Percentiles rank a stretch among this genome's conserved stretches.
These are phyloP conservation scores for Vitellaria paradoxa DNA, from an alignment of 179 eudicot genomes.

Conservation along the genomic window DNA sequence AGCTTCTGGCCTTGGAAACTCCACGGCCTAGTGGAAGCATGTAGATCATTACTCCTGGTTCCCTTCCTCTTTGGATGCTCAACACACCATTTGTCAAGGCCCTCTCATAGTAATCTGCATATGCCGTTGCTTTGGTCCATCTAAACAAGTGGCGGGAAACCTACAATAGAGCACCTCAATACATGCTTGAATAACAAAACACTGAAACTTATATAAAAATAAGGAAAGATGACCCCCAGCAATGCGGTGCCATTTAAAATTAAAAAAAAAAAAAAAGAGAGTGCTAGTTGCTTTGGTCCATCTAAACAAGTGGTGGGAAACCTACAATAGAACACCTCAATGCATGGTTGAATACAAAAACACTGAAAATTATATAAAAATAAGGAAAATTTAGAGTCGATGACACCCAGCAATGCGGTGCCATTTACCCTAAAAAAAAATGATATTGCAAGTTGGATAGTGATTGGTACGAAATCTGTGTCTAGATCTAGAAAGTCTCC, in stretches of 20 bases:
- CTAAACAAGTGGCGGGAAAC: slow-evolving; percentile 83
- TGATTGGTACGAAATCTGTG: background rate
- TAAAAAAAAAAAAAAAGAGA: too few species aligned
- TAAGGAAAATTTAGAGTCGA: too few species aligned
- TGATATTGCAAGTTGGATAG: background rate
- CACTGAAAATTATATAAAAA: too few species aligned
- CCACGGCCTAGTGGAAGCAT: slow-evolving; percentile 88
- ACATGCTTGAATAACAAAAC: too few species aligned
- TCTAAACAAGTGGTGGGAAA: slow-evolving; percentile 77
- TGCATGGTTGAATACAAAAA: too few species aligned
- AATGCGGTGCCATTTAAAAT: too few species aligned
- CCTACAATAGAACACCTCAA: slow-evolving; percentile 34
- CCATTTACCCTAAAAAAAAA: background rate
- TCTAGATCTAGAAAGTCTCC: background rate
- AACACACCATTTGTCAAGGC: slow-evolving; percentile 89
- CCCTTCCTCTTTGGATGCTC: slow-evolving; percentile 81
- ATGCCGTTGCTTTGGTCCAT: slow-evolving; percentile 81
- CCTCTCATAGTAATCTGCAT: slow-evolving; percentile 97
- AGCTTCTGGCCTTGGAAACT: slow-evolving; percentile 62
- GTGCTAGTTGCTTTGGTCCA: slow-evolving; percentile 94
- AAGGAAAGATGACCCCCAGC: too few species aligned
- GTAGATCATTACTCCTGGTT: slow-evolving; percentile 95
- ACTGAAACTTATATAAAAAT: too few species aligned
- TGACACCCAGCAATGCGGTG: too few species aligned
- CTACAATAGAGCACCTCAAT: slow-evolving; percentile 50